Percentiles rank a stretch among this genome's conserved stretches.
Conservation (phyloP, 148 eudicot genomes). For the Polygonum maritimum region DNA sequence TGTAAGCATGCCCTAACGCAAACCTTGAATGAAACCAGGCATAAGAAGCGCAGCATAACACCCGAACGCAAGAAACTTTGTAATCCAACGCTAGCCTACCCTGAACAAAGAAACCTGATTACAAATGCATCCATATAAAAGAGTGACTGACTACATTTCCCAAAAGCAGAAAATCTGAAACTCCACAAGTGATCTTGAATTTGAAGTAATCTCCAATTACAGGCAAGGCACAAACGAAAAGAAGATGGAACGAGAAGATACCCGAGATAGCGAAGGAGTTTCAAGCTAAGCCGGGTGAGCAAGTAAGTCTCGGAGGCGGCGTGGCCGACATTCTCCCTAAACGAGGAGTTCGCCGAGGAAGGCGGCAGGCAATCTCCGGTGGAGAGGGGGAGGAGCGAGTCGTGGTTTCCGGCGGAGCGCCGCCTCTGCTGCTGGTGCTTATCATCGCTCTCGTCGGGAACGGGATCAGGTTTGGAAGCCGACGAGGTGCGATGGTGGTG, state of each 20-base stretch:
- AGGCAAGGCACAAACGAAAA: neutral
- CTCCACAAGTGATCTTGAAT: neutral
- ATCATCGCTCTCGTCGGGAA: too few relatives aligned
- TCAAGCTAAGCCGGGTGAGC: constrained; percentile 19
- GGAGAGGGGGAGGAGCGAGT: constrained; percentile 14
- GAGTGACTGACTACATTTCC: neutral
- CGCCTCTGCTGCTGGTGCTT: too few relatives aligned
- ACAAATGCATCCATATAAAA: neutral
- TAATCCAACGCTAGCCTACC: constrained; percentile 64
- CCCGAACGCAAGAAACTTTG: constrained; percentile 48
- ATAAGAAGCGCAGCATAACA: constrained; percentile 44
- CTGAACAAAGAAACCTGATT: constrained; percentile 32
- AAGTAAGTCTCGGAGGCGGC: constrained; percentile 21
- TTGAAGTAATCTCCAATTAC: neutral
- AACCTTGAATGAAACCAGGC: constrained; percentile 72
- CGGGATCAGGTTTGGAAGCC: neutral
- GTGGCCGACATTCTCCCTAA: constrained; percentile 18
- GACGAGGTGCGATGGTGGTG: constrained; percentile 16
- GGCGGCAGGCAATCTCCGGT: neutral
- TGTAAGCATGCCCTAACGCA: constrained; percentile 5
- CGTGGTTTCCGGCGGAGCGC: constrained; percentile 29
- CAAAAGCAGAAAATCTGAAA: neutral
- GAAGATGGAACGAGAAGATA: constrained; percentile 4
- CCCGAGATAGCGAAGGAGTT: constrained; percentile 35
- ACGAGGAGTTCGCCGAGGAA: constrained; percentile 3